Conservation (phyloP, 106 monocot genomes). For the Acorus calamus region DNA sequence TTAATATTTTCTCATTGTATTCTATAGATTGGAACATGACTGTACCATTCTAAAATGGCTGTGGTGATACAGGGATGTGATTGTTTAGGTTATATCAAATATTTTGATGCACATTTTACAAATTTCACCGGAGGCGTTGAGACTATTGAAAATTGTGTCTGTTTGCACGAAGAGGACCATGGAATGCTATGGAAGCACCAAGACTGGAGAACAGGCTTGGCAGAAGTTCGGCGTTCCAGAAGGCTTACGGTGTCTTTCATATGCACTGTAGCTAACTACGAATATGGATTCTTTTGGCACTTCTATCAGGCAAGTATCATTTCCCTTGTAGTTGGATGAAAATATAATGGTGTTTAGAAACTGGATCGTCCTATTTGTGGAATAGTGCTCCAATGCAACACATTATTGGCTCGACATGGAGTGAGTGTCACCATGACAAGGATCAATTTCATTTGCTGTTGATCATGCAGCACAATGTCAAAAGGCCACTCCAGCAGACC, state of each 20-base stretch:
- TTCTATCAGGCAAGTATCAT: conserved; percentile 83
- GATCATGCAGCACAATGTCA: too few relatives aligned
- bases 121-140: conserved; percentile 93
- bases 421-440: too few relatives aligned
- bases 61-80: conserved; percentile 71
- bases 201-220: conserved; percentile 96
- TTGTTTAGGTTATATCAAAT: conserved; percentile 92
- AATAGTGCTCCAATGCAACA: too few relatives aligned
- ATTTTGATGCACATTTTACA: conserved; percentile 97
- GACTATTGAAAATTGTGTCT: conserved; percentile 99
- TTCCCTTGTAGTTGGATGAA: background rate
- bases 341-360: too few relatives aligned
- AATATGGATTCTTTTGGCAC: conserved; percentile 97
- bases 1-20: too few relatives aligned
- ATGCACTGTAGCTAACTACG: conserved; percentile 97
- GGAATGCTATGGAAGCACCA: conserved; percentile 99
- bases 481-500: too few relatives aligned
- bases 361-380: too few relatives aligned
- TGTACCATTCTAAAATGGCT: background rate
- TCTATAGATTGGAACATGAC: too few relatives aligned
- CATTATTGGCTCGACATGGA: too few relatives aligned
- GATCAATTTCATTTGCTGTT: too few relatives aligned
- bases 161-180: conserved; percentile 94
- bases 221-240: conserved; percentile 92
- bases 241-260: conserved; percentile 92